Conservation (phyloP, 768 basidiomycete genomes). For the Tubosaeta sp. region DNA sequence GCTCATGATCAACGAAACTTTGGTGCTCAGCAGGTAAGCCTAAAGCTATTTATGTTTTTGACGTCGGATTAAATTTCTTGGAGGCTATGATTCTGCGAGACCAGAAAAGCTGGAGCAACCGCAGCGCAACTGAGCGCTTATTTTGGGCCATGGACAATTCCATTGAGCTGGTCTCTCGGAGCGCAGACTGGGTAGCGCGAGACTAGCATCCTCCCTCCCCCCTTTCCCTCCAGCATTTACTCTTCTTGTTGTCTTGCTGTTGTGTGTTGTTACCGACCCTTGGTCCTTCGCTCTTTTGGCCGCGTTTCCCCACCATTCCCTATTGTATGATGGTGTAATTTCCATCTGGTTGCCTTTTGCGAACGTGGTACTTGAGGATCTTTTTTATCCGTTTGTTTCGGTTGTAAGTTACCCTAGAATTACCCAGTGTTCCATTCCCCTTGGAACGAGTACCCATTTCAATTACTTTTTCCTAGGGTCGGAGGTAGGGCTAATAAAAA, state of each 20-base stretch:
- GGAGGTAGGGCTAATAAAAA: constrained; percentile 14
- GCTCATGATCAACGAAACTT: constrained; percentile 93
- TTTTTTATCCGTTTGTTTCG: constrained; percentile 12
- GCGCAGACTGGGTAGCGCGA: constrained; percentile 81
- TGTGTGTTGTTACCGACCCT: constrained; percentile 4
- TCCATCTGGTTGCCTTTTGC: constrained; percentile 11
- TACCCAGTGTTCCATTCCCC: constrained; percentile 9
- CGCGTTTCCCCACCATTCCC: constrained; percentile 1
- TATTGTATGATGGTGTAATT: constrained; percentile 27
- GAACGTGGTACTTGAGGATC: constrained; percentile 7
- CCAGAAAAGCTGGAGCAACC: constrained; percentile 92
- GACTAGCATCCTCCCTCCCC: constrained; percentile 38
- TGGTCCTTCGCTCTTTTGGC: constrained; percentile 7
- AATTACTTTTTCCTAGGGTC: constrained; percentile 3
- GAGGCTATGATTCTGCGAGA: constrained; percentile 95
- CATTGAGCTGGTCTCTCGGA: constrained; percentile 79
- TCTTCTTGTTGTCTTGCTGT: constrained; percentile 3
- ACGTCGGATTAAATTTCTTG: constrained; percentile 1
- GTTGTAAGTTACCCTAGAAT: constrained; percentile 19
- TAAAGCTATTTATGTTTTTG: background rate
- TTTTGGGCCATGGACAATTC: constrained; percentile 94
- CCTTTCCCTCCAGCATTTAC: background rate
- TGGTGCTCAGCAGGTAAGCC: constrained; percentile 88
- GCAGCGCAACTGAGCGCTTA: constrained; percentile 85
- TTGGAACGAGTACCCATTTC: constrained; percentile 11